phyloP scores from a whole-genome alignment of 768 basidiomycete genomes.

The Cystofilobasidium capitatum region DNA sequence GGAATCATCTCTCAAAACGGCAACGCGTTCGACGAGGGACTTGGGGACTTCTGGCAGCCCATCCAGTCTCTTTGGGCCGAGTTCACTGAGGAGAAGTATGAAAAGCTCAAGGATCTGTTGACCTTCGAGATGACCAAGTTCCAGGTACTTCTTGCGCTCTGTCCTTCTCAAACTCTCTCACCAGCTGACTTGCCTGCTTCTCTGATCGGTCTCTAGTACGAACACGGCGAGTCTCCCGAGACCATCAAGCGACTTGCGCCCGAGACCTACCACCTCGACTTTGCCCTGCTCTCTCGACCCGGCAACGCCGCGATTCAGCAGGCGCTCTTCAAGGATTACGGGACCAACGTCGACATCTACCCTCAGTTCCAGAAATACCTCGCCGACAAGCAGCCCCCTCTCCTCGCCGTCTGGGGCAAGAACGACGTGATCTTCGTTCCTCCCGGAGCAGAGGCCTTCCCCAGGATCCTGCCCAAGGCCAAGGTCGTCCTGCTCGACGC shows the following conservation, averaged over 20 bases:
- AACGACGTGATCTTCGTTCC: slow-evolving; percentile 45
- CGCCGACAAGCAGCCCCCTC: slow-evolving; percentile 40
- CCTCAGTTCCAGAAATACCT: slow-evolving; percentile 46
- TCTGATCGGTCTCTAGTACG: slow-evolving; percentile 35
- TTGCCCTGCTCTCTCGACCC: slow-evolving; percentile 41
- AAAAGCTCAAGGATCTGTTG: background rate
- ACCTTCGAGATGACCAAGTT: slow-evolving; percentile 3
- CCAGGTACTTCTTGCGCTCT: background rate
- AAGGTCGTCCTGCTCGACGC: slow-evolving; percentile 44
- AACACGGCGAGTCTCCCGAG: slow-evolving; percentile 37
- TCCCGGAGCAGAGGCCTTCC: slow-evolving; percentile 45
- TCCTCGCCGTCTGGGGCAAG: slow-evolving; percentile 48
- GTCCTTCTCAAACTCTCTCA: background rate
- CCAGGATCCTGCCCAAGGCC: slow-evolving; percentile 39
- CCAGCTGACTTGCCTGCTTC: background rate
- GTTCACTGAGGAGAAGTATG: background rate
- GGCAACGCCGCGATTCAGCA: slow-evolving; percentile 45
- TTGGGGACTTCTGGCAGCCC: slow-evolving; percentile 43
- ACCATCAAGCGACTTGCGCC: slow-evolving; percentile 33
- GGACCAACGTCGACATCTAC: slow-evolving; percentile 44
- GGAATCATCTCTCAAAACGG: slow-evolving; percentile 49
- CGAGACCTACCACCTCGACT: slow-evolving; percentile 43
- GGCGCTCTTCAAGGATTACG: slow-evolving; percentile 43
- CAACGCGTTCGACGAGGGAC: slow-evolving; percentile 46
- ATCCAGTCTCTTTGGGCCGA: slow-evolving; percentile 27